Percentiles rank a stretch among this genome's conserved stretches.
Conservation (phyloP, 805 yeast genomes). For the Kazachstania africana region DNA sequence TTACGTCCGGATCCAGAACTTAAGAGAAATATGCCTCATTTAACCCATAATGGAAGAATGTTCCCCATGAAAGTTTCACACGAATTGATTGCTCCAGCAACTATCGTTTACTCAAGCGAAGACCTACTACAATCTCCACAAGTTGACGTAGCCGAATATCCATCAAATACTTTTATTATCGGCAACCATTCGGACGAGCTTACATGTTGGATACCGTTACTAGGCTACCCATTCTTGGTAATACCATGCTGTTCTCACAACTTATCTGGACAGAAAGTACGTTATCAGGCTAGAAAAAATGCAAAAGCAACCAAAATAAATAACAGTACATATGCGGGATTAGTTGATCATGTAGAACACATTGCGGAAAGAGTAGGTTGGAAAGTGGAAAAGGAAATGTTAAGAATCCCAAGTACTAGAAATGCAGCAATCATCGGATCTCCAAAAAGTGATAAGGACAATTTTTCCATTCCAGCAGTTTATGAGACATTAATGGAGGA, state of each 20-base stretch:
- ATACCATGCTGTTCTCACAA: constrained; percentile 94
- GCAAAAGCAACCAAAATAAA: constrained; percentile 9
- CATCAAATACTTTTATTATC: constrained; percentile 64
- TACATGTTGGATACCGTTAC: constrained; percentile 88
- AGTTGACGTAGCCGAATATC: constrained; percentile 55
- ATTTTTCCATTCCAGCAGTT: constrained; percentile 28
- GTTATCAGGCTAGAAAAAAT: constrained; percentile 43
- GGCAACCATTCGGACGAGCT: constrained; percentile 95
- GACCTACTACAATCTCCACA: constrained; percentile 38
- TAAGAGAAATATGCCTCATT: constrained; percentile 38
- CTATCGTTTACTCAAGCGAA: constrained; percentile 26
- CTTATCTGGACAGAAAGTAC: constrained; percentile 58
- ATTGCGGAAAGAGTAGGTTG: constrained; percentile 65
- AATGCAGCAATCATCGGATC: constrained; percentile 81
- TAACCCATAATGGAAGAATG: constrained; percentile 49
- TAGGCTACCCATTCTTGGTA: constrained; percentile 79
- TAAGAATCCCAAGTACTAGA: constrained; percentile 88
- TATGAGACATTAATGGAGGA: constrained; percentile 57
- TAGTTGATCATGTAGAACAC: constrained; percentile 75
- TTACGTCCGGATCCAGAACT: constrained; percentile 61
- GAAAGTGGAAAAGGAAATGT: constrained; percentile 73
- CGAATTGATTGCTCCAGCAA: constrained; percentile 34
- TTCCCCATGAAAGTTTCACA: constrained; percentile 30
- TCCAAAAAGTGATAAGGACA: constrained; percentile 19
- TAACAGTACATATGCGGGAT: constrained; percentile 65